Evolutionary conservation across 2,329 filamentous ascomycete species (phyloP).

Genomic region (Pseudogymnoascus sp.): DNA sequence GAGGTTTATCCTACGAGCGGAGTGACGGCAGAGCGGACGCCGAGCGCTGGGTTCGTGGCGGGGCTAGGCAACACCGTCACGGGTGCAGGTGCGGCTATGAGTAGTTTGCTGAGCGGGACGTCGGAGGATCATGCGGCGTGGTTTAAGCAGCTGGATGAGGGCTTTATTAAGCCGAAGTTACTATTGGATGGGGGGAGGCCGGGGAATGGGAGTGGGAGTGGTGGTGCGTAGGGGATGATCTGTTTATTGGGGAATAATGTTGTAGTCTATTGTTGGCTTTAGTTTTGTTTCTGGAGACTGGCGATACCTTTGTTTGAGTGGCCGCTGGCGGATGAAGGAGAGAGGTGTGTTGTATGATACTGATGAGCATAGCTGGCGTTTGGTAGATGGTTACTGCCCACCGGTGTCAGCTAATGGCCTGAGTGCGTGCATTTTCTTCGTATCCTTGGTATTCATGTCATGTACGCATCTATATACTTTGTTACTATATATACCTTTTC

Average conservation of each 20-base stretch:
- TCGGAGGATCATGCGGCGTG: constrained; percentile 82
- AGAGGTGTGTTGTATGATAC: neutral
- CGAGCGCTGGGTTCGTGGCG: constrained; percentile 12
- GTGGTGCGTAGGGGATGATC: neutral
- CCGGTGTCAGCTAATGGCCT: neutral
- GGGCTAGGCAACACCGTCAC: constrained; percentile 37
- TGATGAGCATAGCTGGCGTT: constrained; percentile 5
- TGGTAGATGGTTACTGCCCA: neutral
- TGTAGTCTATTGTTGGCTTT: neutral
- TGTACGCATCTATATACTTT: neutral
- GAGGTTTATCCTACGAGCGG: neutral
- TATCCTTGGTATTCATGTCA: neutral
- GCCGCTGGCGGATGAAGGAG: neutral
- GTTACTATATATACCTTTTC: neutral
- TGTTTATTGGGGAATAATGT: neutral
- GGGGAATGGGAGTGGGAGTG: neutral
- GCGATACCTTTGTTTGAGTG: constrained; percentile 1
- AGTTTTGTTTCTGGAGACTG: neutral
- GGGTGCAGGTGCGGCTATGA: constrained; percentile 62
- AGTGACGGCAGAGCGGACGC: constrained; percentile 34
- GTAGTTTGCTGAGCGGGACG: constrained; percentile 67
- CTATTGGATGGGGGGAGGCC: constrained; percentile 60
- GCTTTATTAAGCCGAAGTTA: constrained; percentile 88
- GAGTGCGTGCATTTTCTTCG: neutral
- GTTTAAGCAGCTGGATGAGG: constrained; percentile 89